phyloP scores from a whole-genome alignment of 805 yeast species.

The Candida ovalis region DNA sequence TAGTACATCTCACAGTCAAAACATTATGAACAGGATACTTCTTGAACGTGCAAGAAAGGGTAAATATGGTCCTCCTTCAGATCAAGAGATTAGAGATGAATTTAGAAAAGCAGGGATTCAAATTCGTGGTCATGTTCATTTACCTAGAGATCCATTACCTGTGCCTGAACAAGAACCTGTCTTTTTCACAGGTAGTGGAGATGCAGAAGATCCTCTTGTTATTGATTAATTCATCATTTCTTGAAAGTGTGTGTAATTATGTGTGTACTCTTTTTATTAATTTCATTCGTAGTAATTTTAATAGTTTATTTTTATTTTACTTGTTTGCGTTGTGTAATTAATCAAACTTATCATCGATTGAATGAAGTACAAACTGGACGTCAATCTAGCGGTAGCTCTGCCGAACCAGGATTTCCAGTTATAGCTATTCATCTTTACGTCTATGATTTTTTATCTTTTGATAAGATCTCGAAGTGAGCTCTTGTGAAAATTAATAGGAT shows the following conservation, averaged over 20 bases:
- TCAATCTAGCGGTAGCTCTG: no score
- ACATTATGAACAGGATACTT: neutral
- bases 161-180: constrained; percentile 15
- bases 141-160: neutral
- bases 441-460: no score
- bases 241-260: neutral
- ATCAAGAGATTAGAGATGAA: neutral
- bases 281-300: neutral
- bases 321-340: no score
- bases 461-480: no score
- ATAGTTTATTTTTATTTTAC: no score
- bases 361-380: no score
- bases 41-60: neutral
- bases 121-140: neutral
- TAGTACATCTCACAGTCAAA: neutral
- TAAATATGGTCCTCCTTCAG: neutral
- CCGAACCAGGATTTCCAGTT: no score
- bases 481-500: no score
- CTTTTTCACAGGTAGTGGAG: constrained; percentile 30
- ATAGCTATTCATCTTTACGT: no score
- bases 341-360: no score
- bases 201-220: constrained; percentile 30
- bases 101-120: neutral
- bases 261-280: neutral
- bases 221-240: constrained; percentile 22